A percentile compares a stretch with the other conserved stretches of the same genome.
Evolutionary conservation across 345 rosid species (phyloP).

Genomic region (Murraya koenigii): DNA sequence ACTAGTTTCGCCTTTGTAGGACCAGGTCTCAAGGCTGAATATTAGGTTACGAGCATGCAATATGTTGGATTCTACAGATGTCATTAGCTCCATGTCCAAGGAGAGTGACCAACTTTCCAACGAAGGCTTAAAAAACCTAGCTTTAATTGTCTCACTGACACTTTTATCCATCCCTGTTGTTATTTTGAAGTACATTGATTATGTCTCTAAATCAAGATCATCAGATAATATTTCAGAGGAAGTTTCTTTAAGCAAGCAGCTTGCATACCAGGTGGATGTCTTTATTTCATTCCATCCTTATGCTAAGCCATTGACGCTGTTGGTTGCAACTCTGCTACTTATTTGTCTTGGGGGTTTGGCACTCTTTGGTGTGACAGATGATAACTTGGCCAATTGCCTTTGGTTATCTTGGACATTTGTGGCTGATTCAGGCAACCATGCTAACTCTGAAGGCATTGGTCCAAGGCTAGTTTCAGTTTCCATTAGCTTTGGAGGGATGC

Average conservation of each 20-base stretch:
- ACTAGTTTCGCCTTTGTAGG: conserved; percentile 36
- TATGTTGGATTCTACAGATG: conserved; percentile 27
- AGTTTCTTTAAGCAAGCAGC: conserved; percentile 52
- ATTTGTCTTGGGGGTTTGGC: conserved; percentile 68
- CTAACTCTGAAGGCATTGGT: conserved; percentile 64
- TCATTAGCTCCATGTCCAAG: conserved; percentile 9
- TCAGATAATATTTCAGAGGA: conserved; percentile 43
- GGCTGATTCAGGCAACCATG: conserved; percentile 71
- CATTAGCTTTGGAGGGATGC: conserved; percentile 80
- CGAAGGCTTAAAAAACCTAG: conserved; percentile 43
- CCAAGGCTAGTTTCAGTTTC: conserved; percentile 68
- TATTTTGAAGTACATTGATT: conserved; percentile 46
- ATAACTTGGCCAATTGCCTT: conserved; percentile 59
- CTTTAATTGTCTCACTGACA: conserved; percentile 44
- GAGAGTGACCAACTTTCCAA: conserved; percentile 29
- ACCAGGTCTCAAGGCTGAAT: conserved; percentile 35
- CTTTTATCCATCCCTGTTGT: conserved; percentile 47
- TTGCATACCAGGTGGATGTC: conserved; percentile 52
- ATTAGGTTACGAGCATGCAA: conserved; percentile 42
- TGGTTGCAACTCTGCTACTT: conserved; percentile 63
- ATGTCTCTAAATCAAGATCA: conserved; percentile 48
- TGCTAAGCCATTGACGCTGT: conserved; percentile 59
- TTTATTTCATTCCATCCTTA: conserved; percentile 64
- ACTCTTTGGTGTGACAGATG: conserved; percentile 62
- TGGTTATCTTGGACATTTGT: conserved; percentile 76